Percentiles rank a stretch among this genome's conserved stretches.
phyloP scores from a whole-genome alignment of 2,329 filamentous ascomycete species.

The Fusarium subtropicale region DNA sequence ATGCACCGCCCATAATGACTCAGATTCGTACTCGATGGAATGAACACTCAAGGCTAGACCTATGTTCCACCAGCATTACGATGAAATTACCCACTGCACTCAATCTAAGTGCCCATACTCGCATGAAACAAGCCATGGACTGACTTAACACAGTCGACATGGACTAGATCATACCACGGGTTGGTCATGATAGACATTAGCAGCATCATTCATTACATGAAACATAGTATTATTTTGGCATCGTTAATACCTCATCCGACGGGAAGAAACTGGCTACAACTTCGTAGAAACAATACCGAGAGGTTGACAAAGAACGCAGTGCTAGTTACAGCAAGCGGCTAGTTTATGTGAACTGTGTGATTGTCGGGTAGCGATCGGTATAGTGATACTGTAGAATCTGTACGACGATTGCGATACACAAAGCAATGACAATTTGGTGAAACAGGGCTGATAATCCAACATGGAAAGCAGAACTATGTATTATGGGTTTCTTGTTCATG shows the following conservation, averaged over 20 bases:
- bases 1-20: conserved; percentile 1
- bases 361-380: neutral
- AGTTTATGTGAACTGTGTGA: neutral
- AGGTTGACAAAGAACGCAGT: neutral
- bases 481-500: neutral
- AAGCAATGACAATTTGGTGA: neutral
- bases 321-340: neutral
- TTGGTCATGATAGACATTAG: neutral
- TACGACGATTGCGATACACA: neutral
- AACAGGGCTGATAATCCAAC: neutral
- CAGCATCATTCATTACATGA: no score
- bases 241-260: neutral
- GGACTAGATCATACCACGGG: neutral
- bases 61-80: neutral
- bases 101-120: neutral
- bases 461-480: neutral
- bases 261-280: neutral
- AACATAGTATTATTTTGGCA: no score
- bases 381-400: neutral
- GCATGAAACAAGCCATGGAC: neutral
- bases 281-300: neutral
- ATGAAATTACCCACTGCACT: neutral
- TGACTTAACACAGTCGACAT: neutral
- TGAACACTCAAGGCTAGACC: conserved; percentile 5
- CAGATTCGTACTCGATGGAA: conserved; percentile 14